Evolutionary conservation across 495 filamentous ascomycete genomes (phyloP).

Genomic region (Talaromyces thailandensis): DNA sequence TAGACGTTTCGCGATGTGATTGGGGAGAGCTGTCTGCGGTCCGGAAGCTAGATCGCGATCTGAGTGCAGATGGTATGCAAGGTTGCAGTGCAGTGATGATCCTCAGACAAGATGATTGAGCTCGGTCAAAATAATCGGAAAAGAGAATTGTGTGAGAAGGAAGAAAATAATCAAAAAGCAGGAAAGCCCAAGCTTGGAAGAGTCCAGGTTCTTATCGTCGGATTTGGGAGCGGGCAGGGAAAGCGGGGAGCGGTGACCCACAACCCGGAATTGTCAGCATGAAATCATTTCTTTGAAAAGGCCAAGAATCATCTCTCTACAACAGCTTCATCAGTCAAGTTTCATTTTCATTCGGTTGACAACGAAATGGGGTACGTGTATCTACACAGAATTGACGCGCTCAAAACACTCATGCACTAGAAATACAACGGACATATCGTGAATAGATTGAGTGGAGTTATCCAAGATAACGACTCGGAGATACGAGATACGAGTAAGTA

Average conservation of each 20-base stretch:
- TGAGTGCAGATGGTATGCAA: not conserved
- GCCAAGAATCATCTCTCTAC: not conserved
- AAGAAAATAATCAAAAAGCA: not conserved
- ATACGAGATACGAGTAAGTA: not conserved
- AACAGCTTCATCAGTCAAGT: not conserved
- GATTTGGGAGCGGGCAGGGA: not conserved
- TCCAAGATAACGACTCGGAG: not conserved
- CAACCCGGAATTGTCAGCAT: not conserved
- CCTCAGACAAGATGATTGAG: not conserved
- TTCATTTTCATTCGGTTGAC: not conserved
- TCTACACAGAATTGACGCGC: not conserved
- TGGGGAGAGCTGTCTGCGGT: not conserved
- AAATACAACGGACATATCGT: not conserved
- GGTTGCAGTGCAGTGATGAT: not conserved
- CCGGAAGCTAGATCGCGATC: not conserved
- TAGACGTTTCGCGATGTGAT: not conserved
- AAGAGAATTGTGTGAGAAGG: not conserved
- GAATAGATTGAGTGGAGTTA: not conserved
- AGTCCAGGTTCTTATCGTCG: not conserved
- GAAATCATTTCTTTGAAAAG: not conserved
- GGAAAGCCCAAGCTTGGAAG: not conserved
- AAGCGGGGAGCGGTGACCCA: not conserved
- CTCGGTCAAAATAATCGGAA: not conserved
- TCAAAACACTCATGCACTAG: not conserved
- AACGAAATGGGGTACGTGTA: not conserved